Evolutionary conservation across 139 green algal species (phyloP).

Genomic region (Pedinophyceae sp.): DNA sequence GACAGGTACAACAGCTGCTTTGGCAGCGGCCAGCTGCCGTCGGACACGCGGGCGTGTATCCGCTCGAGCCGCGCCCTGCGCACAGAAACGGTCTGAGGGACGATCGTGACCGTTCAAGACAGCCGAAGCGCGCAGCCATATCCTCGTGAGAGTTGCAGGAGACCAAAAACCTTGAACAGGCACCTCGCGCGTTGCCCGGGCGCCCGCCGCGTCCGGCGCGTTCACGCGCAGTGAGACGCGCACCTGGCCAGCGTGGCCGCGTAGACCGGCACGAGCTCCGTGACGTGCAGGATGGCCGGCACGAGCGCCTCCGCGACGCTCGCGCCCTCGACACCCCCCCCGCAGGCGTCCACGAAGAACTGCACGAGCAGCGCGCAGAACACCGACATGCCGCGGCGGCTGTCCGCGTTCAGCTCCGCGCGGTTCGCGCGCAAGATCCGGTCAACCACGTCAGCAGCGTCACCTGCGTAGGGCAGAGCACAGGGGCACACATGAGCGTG

Average conservation of each 20-base stretch:
- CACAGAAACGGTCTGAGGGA: no score
- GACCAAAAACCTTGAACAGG: no score
- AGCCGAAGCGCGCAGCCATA: no score
- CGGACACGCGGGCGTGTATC: slow-evolving; percentile 16
- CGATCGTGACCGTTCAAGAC: no score
- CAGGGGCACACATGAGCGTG: neutral
- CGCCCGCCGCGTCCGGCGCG: no score
- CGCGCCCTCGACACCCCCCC: no score
- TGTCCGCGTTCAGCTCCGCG: neutral
- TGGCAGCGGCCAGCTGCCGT: slow-evolving; percentile 16
- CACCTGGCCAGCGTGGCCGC: slow-evolving; percentile 68
- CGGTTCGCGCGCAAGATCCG: no score
- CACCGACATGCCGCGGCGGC: neutral
- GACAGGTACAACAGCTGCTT: slow-evolving; percentile 64
- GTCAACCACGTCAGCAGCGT: slow-evolving; percentile 3
- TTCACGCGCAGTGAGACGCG: no score
- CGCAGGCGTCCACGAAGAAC: neutral
- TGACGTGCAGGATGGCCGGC: slow-evolving; percentile 36
- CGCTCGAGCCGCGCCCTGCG: slow-evolving; percentile 50
- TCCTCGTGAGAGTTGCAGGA: no score
- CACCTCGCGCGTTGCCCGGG: no score
- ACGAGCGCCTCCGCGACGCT: slow-evolving; percentile 67
- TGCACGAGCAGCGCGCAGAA: slow-evolving; percentile 80
- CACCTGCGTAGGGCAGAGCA: slow-evolving; percentile 30
- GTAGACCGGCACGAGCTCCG: slow-evolving; percentile 68